phyloP scores from a whole-genome alignment of 306 rosid species.

The Biancaea sappan region DNA sequence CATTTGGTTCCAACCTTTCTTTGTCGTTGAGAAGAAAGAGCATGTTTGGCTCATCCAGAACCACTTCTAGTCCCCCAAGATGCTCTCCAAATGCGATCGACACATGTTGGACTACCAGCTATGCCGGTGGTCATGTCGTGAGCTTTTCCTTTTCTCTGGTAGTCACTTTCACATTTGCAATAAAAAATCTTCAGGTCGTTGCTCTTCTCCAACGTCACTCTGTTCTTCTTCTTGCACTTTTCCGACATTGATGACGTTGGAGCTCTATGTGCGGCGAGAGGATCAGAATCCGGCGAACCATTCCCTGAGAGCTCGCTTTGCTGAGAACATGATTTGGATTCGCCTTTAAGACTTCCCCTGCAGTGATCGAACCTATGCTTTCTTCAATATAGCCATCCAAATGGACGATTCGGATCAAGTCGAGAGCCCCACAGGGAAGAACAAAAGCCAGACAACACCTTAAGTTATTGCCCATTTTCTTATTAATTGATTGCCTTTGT shows the following conservation, averaged over 20 bases:
- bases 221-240: slow-evolving; percentile 45
- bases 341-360: slow-evolving; percentile 74
- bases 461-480: slow-evolving; percentile 71
- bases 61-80: slow-evolving; percentile 56
- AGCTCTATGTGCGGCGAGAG: slow-evolving; percentile 85
- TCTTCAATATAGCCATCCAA: slow-evolving; percentile 82
- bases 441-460: slow-evolving; percentile 94
- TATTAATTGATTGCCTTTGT: no score
- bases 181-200: slow-evolving; percentile 9
- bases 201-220: slow-evolving; percentile 41
- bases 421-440: slow-evolving; percentile 89
- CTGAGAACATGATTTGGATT: slow-evolving; percentile 84
- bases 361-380: slow-evolving; percentile 67
- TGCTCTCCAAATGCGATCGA: slow-evolving; percentile 72
- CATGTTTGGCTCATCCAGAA: no score
- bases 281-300: slow-evolving; percentile 67
- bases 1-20: no score
- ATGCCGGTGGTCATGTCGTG: slow-evolving; percentile 59
- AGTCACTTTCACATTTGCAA: no score
- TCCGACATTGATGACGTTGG: slow-evolving; percentile 65
- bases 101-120: slow-evolving; percentile 48
- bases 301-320: slow-evolving; percentile 74
- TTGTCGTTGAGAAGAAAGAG: no score
- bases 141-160: slow-evolving; percentile 59
- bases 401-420: slow-evolving; percentile 84